phyloP scores from a whole-genome alignment of 1,284 basidiomycete genomes.

The Marasmius sp. region DNA sequence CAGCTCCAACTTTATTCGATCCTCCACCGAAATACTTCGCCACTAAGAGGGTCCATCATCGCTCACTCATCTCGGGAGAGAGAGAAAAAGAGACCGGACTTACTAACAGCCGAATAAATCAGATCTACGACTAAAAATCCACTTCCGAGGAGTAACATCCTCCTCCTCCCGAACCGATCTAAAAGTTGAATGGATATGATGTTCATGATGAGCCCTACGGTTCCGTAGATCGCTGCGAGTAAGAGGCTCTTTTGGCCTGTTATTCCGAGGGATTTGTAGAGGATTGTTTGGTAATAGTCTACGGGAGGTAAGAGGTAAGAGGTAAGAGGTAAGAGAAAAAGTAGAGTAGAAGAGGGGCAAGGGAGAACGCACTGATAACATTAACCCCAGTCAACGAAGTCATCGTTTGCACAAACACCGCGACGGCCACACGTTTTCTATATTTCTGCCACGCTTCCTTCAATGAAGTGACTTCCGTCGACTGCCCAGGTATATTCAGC shows the following conservation, averaged over 20 bases:
- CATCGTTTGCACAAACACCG: conserved; percentile 17
- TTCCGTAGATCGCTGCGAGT: conserved; percentile 14
- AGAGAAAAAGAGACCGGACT: background rate
- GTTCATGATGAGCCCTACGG: conserved; percentile 12
- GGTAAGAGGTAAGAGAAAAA: too few species aligned
- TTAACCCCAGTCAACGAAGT: conserved; percentile 17
- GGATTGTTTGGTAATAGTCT: conserved; percentile 19
- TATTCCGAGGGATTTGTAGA: conserved; percentile 17
- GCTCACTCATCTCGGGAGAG: background rate
- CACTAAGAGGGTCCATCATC: background rate
- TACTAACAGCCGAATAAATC: conserved; percentile 16
- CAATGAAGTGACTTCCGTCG: conserved; percentile 10
- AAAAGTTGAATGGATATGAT: conserved; percentile 10
- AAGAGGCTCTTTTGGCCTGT: conserved; percentile 14
- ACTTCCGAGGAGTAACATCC: conserved; percentile 12
- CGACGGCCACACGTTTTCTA: conserved; percentile 15
- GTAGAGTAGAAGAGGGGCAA: background rate
- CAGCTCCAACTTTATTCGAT: conserved; percentile 16
- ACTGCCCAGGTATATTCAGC: too few species aligned
- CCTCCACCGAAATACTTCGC: conserved; percentile 13
- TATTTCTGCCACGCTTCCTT: conserved; percentile 17
- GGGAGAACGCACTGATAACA: conserved; percentile 12
- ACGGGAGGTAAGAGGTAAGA: too few species aligned
- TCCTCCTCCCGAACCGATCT: conserved; percentile 15
- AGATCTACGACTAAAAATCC: conserved; percentile 11